Percentiles rank a stretch among this genome's conserved stretches.
Evolutionary conservation across 2,329 filamentous ascomycete species (phyloP).

Genomic region (Sclerotinia trifoliorum): DNA sequence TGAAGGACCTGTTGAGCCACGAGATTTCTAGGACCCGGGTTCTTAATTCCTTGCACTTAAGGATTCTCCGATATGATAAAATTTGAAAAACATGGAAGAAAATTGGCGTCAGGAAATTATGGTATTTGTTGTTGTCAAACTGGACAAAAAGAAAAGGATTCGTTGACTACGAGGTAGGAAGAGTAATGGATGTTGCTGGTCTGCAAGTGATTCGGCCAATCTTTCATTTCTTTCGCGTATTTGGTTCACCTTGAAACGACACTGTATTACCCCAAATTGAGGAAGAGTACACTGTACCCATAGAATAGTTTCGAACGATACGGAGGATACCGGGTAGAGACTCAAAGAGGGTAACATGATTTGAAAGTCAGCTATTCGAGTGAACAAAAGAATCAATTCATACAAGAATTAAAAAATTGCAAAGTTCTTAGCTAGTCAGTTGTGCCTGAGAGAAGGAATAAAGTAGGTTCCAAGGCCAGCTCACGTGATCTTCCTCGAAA

Average conservation of each 20-base stretch:
- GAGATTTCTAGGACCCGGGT: conserved; percentile 2
- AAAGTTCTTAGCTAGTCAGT: background rate
- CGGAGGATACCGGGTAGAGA: background rate
- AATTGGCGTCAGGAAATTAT: conserved; percentile 14
- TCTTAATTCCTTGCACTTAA: background rate
- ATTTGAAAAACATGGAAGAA: background rate
- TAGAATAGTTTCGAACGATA: background rate
- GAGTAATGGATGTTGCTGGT: background rate
- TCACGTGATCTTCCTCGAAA: background rate
- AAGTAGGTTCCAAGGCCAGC: accelerated
- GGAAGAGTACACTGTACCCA: background rate
- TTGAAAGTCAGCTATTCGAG: background rate
- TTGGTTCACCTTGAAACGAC: conserved; percentile 9
- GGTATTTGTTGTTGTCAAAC: background rate
- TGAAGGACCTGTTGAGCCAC: background rate
- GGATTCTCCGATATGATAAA: background rate
- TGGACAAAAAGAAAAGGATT: background rate
- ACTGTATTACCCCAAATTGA: background rate
- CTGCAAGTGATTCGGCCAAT: background rate
- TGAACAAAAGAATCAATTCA: background rate
- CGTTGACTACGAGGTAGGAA: background rate
- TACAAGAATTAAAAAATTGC: background rate
- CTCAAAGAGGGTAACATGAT: background rate
- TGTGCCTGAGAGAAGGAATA: background rate
- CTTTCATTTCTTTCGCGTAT: background rate